Conservation (phyloP, 2,329 filamentous ascomycete genomes). For the Byssothecium circinans region DNA sequence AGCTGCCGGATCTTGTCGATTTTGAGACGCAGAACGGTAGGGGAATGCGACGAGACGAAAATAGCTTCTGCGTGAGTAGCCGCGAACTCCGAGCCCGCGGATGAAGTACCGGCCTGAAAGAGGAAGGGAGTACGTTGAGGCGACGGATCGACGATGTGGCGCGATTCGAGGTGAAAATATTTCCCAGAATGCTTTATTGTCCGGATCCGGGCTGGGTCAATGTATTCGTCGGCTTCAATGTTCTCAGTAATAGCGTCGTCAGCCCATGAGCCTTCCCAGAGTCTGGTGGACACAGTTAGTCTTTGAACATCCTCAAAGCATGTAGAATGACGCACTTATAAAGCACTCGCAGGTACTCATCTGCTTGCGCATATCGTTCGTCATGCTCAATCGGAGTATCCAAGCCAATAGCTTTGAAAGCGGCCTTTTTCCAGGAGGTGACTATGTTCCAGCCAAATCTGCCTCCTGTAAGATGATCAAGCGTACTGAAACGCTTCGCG, state of each 20-base stretch:
- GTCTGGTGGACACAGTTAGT: constrained; percentile 39
- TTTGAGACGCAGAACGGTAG: constrained; percentile 53
- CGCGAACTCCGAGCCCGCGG: constrained; percentile 60
- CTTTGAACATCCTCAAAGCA: background rate
- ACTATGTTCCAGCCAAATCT: constrained; percentile 70
- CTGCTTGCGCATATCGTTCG: constrained; percentile 61
- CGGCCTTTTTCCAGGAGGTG: constrained; percentile 63
- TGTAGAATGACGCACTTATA: constrained; percentile 54
- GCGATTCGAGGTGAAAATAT: constrained; percentile 52
- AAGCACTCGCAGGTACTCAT: constrained; percentile 63
- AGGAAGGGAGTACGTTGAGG: constrained; percentile 46
- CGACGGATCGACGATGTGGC: constrained; percentile 49
- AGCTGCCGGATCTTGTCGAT: constrained; percentile 57
- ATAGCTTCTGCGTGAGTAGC: constrained; percentile 63
- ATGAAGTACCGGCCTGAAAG: constrained; percentile 60
- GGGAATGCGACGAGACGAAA: constrained; percentile 60
- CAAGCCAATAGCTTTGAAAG: constrained; percentile 64
- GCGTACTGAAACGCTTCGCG: constrained; percentile 63
- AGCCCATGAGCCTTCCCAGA: constrained; percentile 58
- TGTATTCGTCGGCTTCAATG: constrained; percentile 57
- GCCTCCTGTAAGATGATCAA: constrained; percentile 64
- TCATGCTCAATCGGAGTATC: constrained; percentile 63
- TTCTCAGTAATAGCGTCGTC: constrained; percentile 60
- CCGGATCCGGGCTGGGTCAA: constrained; percentile 61
- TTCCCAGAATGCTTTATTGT: constrained; percentile 64